These are phyloP conservation scores for Aspergillus sp. DNA, from an alignment of 2,329 filamentous ascomycete genomes.

Conservation along the genomic window DNA sequence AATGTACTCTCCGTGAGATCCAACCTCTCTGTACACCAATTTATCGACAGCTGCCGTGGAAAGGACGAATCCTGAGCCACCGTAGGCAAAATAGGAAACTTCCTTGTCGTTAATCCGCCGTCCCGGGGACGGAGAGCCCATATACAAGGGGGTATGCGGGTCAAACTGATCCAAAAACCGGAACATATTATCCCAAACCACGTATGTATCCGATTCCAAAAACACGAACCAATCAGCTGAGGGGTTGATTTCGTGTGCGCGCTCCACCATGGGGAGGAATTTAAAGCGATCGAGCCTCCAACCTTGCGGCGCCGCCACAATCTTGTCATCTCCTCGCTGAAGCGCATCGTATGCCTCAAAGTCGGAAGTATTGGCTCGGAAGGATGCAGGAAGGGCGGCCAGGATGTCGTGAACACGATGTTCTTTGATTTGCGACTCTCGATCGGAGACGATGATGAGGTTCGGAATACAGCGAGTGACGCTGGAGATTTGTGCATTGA, in stretches of 20 bases:
- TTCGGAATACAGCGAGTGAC: constrained; percentile 54
- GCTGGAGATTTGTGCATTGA: constrained; percentile 53
- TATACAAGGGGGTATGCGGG: constrained; percentile 48
- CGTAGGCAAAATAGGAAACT: constrained; percentile 51
- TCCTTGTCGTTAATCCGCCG: constrained; percentile 18
- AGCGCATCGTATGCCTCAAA: constrained; percentile 48
- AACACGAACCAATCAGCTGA: constrained; percentile 59
- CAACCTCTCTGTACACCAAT: constrained; percentile 30
- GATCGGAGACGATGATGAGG: constrained; percentile 56
- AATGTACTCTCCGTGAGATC: constrained; percentile 37
- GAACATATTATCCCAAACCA: constrained; percentile 50
- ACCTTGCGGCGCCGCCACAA: constrained; percentile 40
- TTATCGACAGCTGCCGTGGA: constrained; percentile 50
- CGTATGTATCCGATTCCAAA: constrained; percentile 58
- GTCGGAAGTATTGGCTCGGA: constrained; percentile 38
- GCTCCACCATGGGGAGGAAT: constrained; percentile 58
- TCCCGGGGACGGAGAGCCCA: constrained; percentile 53
- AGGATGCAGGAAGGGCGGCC: constrained; percentile 47
- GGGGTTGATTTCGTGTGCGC: constrained; percentile 51
- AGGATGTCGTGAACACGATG: constrained; percentile 51
- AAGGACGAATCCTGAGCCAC: constrained; percentile 52
- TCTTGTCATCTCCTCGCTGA: constrained; percentile 34
- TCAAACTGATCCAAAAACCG: constrained; percentile 54
- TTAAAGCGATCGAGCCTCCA: constrained; percentile 62
- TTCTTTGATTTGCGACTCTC: constrained; percentile 49